Evolutionary conservation across 495 filamentous ascomycete genomes (phyloP), one percentile per base, ranked within the genome.

Genomic region (Neurospora sp.): DNA sequence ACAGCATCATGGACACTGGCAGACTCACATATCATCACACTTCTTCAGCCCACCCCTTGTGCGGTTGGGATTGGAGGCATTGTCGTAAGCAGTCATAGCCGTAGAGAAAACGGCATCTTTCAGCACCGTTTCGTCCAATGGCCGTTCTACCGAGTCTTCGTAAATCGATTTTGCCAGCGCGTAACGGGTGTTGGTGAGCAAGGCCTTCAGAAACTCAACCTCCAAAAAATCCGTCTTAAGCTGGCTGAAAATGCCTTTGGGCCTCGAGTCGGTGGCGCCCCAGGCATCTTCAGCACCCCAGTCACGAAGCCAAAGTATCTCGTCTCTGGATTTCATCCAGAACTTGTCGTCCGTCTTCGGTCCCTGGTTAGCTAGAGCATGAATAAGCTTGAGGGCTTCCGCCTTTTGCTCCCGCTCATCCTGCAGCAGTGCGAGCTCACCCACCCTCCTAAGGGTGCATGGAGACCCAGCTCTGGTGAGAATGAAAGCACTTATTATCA

Each of bases 21-120:
- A 39, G 39, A 83, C 91, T 82, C 84, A 93, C 90, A 94, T 93
- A 48, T 97, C 93, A 75, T 90, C 88, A 59, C 93, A 93, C 82
- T 88, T 92, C 77, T 93, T 94, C 78, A 97, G 87, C 6, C 91
- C 93, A 12, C 94, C 94, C 71, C 93, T 87, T 9, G 88, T 92
- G 75, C 89, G 86, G 75, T 96, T 96, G 7, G 93, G 92, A 80
- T 97, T 98, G 70, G 91, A 94, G 40, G 94, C 93, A 76, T 94
- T 95, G 76, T 97, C 93, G 78, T 95, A 98, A 4, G 88, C 88
- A 16, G 88, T 84, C 84, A 93, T 90, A 2, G 91, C 91, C 22
- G 88, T 84, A 16, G 88, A 85, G 40, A 93, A 82, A 22, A 96
- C 85, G 4, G 92, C 89, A 14, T 88, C 84, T 80, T 92, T 88